phyloP scores from a whole-genome alignment of 2,329 filamentous ascomycete species.

The Fusarium haematococcum region DNA sequence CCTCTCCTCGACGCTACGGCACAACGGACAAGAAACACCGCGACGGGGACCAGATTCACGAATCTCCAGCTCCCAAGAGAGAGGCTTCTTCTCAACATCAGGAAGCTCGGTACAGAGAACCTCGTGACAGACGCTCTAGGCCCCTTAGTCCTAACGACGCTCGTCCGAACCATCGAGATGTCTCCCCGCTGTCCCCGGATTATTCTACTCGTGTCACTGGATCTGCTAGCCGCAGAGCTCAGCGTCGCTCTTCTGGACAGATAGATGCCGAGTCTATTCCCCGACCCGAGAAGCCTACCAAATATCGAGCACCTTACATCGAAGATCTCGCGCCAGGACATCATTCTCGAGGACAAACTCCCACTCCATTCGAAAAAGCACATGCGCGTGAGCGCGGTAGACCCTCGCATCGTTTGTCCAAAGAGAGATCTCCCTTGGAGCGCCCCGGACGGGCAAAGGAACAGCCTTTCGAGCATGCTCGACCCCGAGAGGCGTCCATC shows the following conservation, averaged over 20 bases:
- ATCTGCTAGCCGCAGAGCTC: conserved; percentile 45
- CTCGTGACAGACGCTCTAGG: conserved; percentile 7
- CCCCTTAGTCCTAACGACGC: background rate
- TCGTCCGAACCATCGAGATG: background rate
- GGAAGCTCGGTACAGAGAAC: background rate
- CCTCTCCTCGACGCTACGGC: background rate
- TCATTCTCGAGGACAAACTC: conserved; percentile 2
- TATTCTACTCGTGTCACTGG: conserved; percentile 40
- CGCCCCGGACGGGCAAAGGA: conserved; percentile 2
- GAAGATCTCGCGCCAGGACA: conserved; percentile 39
- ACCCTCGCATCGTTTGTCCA: conserved; percentile 4
- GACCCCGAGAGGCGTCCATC: conserved; percentile 17
- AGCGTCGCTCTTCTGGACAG: conserved; percentile 38
- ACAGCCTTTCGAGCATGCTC: background rate
- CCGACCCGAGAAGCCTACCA: background rate
- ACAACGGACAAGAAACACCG: background rate
- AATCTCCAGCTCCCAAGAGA: background rate
- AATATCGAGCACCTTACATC: conserved; percentile 45
- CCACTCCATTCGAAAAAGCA: background rate
- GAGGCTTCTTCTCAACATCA: background rate
- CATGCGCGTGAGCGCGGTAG: background rate
- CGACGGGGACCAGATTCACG: background rate
- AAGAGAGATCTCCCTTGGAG: conserved; percentile 15
- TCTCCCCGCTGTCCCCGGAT: conserved; percentile 21
- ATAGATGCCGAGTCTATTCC: conserved; percentile 28